Base-by-base conservation (phyloP, 257 asterid genomes). In the Przewalskia tangutica region DNA sequence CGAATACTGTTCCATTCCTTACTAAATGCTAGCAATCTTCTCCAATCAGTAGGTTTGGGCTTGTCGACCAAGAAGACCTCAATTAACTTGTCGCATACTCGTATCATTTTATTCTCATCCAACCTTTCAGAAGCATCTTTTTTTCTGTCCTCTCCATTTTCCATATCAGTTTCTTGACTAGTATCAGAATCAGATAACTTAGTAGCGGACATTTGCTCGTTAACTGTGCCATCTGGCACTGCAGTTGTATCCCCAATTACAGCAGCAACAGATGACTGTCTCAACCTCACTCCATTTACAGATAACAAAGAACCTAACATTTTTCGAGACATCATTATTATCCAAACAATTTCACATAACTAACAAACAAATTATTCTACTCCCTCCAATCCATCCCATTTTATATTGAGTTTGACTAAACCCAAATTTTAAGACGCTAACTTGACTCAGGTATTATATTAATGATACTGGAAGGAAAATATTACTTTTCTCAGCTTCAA, bases 41-140 rank as follows among this genome's bases (percentile, higher is more conserved):
- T 89, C 99, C 99, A 96, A 83, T 94, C 98, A 80, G 90, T 85
- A 59, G 99, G 92, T 10, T 91, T 87, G 44, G 99, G 94, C 90
- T 93, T 94, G 86, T 96, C 98, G 56, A 94, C 90, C 97, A 92
- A 81, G 85, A 96, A 96, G 56, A 96, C 95, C 67, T 86, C 92
- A 80, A 96, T 94, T 66, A 96, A 88, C 82, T 93, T 93, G 87
- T 96, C 93, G 59, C 97, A 94, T 50, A 94, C 88, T 13, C 93
- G 91, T 75, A 78, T 75, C 98, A 91, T 93, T 83, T 93, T 91
- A 54, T 75, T 77, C 50, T 86, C 92, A 85, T 87, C 93, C 86
- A 83, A 11, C 53, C 81, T 84, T 53, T 89, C 97, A 86, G 50
- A 68, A 82, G 73, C 77, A 56, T 62, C 89, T 58, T 27, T 27